Conservation (phyloP, 345 rosid genomes). For the Punica granatum region DNA sequence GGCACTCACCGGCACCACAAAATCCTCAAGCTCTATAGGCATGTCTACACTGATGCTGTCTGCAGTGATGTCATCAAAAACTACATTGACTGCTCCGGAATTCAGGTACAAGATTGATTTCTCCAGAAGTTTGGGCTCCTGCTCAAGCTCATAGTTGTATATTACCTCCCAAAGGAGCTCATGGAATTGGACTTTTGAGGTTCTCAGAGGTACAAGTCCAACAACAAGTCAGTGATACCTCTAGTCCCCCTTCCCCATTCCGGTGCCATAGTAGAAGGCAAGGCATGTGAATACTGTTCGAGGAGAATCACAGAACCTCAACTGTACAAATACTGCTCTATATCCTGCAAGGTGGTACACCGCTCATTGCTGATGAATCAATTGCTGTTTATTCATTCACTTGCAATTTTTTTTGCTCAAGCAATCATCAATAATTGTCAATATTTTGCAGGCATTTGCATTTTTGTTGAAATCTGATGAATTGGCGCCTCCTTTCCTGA, state of each 20-base stretch:
- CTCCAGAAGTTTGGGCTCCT: not conserved
- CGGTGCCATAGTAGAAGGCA: slow-evolving; percentile 13
- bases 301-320: slow-evolving; percentile 28
- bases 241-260: slow-evolving; percentile 38
- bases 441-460: slow-evolving; percentile 11
- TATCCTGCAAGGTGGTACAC: slow-evolving; percentile 35
- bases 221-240: slow-evolving; percentile 31
- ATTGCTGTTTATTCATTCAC: too few relatives aligned
- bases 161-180: not conserved
- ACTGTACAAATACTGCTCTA: slow-evolving; percentile 27
- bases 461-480: slow-evolving; percentile 8
- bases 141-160: not conserved
- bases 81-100: slow-evolving; percentile 28
- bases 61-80: slow-evolving; percentile 26
- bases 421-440: not conserved
- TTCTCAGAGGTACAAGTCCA: slow-evolving; percentile 39
- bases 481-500: slow-evolving; percentile 12
- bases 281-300: slow-evolving; percentile 23
- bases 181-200: not conserved
- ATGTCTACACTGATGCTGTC: slow-evolving; percentile 38
- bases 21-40: slow-evolving; percentile 37
- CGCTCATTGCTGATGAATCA: too few relatives aligned
- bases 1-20: slow-evolving; percentile 28
- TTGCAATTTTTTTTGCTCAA: too few relatives aligned
- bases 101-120: slow-evolving; percentile 38